These are phyloP conservation scores for Microcera coccophila DNA, from an alignment of 2,329 filamentous ascomycete species.

Conservation along the genomic window DNA sequence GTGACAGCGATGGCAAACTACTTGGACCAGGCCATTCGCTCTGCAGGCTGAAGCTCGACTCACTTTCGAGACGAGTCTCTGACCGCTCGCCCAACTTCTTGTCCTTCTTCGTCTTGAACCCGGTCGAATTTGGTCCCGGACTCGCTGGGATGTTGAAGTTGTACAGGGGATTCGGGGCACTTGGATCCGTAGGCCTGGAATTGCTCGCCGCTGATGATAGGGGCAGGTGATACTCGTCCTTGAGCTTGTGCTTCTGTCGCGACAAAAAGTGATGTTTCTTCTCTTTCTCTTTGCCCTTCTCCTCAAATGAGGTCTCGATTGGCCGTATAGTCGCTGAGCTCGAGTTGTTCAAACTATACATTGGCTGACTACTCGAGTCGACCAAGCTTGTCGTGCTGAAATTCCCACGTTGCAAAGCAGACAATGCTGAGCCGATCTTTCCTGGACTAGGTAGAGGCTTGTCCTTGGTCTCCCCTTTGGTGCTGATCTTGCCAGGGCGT, in stretches of 20 bases:
- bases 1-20: conserved; percentile 45
- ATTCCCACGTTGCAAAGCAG: conserved; percentile 62
- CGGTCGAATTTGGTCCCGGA: conserved; percentile 59
- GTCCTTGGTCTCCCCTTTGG: conserved; percentile 63
- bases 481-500: conserved; percentile 69
- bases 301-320: conserved; percentile 47
- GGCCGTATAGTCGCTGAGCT: conserved; percentile 74
- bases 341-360: conserved; percentile 73
- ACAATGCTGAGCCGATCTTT: conserved; percentile 64
- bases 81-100: conserved; percentile 73
- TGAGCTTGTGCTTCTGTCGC: conserved; percentile 73
- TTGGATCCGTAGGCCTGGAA: conserved; percentile 70
- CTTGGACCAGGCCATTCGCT: conserved; percentile 53
- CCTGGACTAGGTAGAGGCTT: conserved; percentile 69
- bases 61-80: conserved; percentile 49
- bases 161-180: conserved; percentile 71
- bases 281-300: conserved; percentile 61
- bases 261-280: conserved; percentile 78
- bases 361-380: conserved; percentile 57
- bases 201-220: conserved; percentile 74
- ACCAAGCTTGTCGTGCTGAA: conserved; percentile 67
- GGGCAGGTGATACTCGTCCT: conserved; percentile 68
- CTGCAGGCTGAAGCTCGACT: conserved; percentile 40
- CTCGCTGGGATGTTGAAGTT: conserved; percentile 73
- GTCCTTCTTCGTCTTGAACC: conserved; percentile 84